Base-by-base conservation (phyloP, 371 early-diverging fungal genomes). In the Furculomyces boomerangus region DNA sequence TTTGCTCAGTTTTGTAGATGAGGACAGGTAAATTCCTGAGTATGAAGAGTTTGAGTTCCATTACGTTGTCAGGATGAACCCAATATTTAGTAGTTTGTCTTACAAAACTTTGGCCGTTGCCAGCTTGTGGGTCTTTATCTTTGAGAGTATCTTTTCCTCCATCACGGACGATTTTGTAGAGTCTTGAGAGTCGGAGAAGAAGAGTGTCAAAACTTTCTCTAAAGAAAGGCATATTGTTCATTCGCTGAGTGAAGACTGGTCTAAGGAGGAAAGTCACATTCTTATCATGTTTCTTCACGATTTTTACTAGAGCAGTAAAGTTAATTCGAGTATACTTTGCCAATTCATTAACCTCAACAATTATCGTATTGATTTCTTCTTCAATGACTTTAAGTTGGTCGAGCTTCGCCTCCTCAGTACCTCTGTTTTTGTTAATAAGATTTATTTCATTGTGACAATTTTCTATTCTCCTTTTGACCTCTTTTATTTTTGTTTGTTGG, bases 61-160 rank as follows among this genome's bases (percentile, higher is more conserved):
- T 88, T 43, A 99, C 86, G 67, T 99, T 96, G 65, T 98, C 98
- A 0, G 90, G 90, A 61, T 94, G 94, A 18, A 99, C 89, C 99
- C 99, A 99, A 70, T 97, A 99, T 72, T 98, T 92, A 31, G 83
- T 79, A 20, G 90, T 90, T 50, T 80, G 76, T 20, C 90, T 76
- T 10, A 91, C 90, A 74, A 88, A 88, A 50, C 80, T 80, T 53
- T 80, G 77, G 13, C 76, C 72, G 7, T 75, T 76, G 29, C 79
- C 81, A n/a, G 81, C 75, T 32, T 77, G 69, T 32, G 79, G 74
- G 30, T 72, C 65, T 22, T 71, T 67, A 48, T 47, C 58, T 60
- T 71, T 73, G 40, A 73, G 76, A 2, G 73, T 71, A 55, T 80
- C 80, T 52, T 81, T 72, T 46, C 92, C 89, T 56, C 93, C 84